phyloP scores from a whole-genome alignment of 768 basidiomycete genomes.

The Mycena amicta region DNA sequence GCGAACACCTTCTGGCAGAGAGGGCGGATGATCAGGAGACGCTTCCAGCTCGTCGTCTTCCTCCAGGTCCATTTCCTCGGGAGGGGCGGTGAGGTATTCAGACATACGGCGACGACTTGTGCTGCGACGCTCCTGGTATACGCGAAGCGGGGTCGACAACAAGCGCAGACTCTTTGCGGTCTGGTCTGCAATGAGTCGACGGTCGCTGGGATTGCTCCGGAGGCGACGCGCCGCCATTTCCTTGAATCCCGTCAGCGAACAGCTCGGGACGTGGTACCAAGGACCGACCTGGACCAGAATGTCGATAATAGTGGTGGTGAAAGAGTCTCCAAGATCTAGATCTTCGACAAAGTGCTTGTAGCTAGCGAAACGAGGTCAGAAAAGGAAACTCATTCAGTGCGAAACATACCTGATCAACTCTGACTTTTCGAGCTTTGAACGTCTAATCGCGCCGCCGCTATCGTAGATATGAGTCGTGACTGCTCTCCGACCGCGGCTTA shows the following conservation, averaged over 20 bases:
- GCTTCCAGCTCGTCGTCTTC: conserved; percentile 72
- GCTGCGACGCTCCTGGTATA: conserved; percentile 52
- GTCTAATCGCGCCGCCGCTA: conserved; percentile 74
- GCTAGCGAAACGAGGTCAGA: conserved; percentile 4
- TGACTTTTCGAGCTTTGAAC: conserved; percentile 63
- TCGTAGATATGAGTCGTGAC: conserved; percentile 9
- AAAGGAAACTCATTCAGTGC: neutral
- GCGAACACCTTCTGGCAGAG: conserved; percentile 54
- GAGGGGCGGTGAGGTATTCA: conserved; percentile 55
- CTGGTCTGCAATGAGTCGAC: conserved; percentile 63
- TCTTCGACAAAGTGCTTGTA: conserved; percentile 69
- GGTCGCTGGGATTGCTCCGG: conserved; percentile 55
- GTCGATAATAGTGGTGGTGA: conserved; percentile 75
- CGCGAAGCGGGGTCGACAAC: conserved; percentile 53
- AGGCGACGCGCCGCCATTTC: conserved; percentile 76
- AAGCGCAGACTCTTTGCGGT: conserved; percentile 65
- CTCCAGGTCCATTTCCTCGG: conserved; percentile 60
- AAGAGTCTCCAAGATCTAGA: conserved; percentile 77
- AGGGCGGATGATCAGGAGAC: conserved; percentile 41
- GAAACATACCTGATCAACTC: conserved; percentile 68
- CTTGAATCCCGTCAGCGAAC: conserved; percentile 36
- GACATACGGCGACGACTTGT: conserved; percentile 46
- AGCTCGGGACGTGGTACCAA: neutral
- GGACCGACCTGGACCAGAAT: conserved; percentile 73
- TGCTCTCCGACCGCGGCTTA: neutral